Base-by-base conservation (phyloP, 2,329 filamentous ascomycete species). In the Thyridium curvatum region DNA sequence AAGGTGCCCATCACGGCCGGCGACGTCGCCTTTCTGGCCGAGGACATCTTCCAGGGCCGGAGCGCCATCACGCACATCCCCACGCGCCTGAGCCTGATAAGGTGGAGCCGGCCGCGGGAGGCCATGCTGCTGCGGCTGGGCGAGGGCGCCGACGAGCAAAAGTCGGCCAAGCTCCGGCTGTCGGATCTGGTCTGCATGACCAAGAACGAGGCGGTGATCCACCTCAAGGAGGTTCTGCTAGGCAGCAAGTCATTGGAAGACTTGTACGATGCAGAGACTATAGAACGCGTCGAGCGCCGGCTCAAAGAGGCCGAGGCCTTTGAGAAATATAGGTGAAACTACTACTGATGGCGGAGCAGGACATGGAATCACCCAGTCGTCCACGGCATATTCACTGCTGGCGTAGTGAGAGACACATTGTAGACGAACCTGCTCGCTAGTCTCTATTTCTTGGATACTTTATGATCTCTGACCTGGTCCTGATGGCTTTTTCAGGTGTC, bases 181-280 rank as follows among this genome's bases (percentile, higher is more conserved):
- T 71, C 74, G 18, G 82, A 94, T 34, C 56, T 96, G 43, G 89
- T 95, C 0, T 86, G 85, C 51, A 87, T 96, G 86, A 96, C 90
- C 1, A 94, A 90, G 59, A 90, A 96, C 44, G 90, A 96, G 61
- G 86, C 85, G 3, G 65, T 72, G 13, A 72, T 76, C 42, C 93
- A 98, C 60, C 86, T 94, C 56, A 85, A 81, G 58, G 71, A 87
- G 53, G 72, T 97, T 2, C 66, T 97, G 33, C 82, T 77, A 51
- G 85, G 77, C 0, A 74, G 72, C 2, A 85, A 82, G 62, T 62
- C 56, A 8, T 68, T 78, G 0, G 82, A 86, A 47, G 82, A 91
- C 1, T 46, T 96, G 18, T 98, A 96, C 55, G 79, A 83, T 51
- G 54, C 61, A 13, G 75, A 77, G 21, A 79, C 83, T 0, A 65